Evolutionary conservation across 192 early-diverging fungal genomes (phyloP), one percentile per base, ranked within the genome.

Genomic region (Umbelopsis sp.): DNA sequence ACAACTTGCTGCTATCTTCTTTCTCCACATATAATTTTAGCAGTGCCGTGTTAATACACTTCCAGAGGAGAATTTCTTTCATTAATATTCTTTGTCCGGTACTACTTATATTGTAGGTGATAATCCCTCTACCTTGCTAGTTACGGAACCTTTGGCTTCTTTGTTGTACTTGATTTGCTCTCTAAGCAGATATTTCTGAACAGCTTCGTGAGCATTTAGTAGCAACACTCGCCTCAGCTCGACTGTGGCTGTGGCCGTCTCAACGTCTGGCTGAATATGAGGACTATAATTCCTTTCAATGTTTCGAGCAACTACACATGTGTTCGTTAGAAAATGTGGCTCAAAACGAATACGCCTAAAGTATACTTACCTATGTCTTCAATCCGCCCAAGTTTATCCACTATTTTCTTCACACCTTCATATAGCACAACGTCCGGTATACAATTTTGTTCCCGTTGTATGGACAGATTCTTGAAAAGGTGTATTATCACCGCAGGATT

Each of bases 401-500:
- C 11, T 20, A 84, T 46, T 6, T 66, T 46, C 20, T 64, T 49
- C 1, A 86, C 73, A 10, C 81, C 86, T 21, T 81, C 71, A 72
- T 76, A 87, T 11, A 89, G 44, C 5, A 70, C 41, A 6, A 86
- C 67, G 10, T 71, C 46, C 0, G 46, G 64, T 12, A 77, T 46
- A 23, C 77, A 48, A 53, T 73, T 45, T 7, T 68, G n/a, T 41
- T 74, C 58, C 46, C 78, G 70, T 5, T 72, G 49, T 18, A 67
- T 52, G 45, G 78, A 21, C 35, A 82, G 65, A 16, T 87, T 79
- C 0, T 72, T 71, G 67, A 90, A 87, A 64, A 87, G 73, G 18
- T 68, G 71, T 27, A 92, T 81, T 0, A 90, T 66, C 4, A 84
- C 58, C 1, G 75, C 52, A 11, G 91, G 92, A 76, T 92, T 88